phyloP scores from a whole-genome alignment of 106 monocot species.

The Alisma plantagoaquatica region DNA sequence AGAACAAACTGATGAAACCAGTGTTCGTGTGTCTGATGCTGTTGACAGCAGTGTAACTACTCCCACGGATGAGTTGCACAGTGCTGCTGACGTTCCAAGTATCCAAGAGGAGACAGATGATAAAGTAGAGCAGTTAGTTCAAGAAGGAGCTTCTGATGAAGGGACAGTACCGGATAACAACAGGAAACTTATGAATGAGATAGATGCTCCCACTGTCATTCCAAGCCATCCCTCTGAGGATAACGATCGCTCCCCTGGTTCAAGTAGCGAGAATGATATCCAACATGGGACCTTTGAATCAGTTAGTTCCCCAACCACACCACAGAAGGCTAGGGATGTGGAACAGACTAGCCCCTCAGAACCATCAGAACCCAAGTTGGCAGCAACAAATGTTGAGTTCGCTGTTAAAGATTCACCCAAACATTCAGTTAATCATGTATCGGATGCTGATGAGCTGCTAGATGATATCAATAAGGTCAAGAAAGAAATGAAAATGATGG shows the following conservation, averaged over 20 bases:
- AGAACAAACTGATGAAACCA: slow-evolving; percentile 10
- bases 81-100: slow-evolving; percentile 23
- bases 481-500: slow-evolving; percentile 86
- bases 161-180: slow-evolving; percentile 8
- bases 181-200: slow-evolving; percentile 17
- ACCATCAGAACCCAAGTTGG: not conserved
- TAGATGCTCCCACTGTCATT: slow-evolving; percentile 11
- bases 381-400: not conserved
- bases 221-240: slow-evolving; percentile 8
- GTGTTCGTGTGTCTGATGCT: slow-evolving; percentile 2
- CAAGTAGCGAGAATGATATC: not conserved
- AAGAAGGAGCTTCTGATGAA: slow-evolving; percentile 17
- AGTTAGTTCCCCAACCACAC: not conserved
- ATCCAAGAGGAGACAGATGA: slow-evolving; percentile 15
- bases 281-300: not conserved
- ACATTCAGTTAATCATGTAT: slow-evolving; percentile 8
- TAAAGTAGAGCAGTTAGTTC: slow-evolving; percentile 9
- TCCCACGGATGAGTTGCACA: slow-evolving; percentile 15
- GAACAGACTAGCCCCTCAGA: too few relatives aligned
- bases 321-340: too few relatives aligned
- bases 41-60: slow-evolving; percentile 8
- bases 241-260: slow-evolving; percentile 1
- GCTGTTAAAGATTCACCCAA: slow-evolving; percentile 16
- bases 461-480: slow-evolving; percentile 27
- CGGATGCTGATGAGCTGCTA: slow-evolving; percentile 8